Evolutionary conservation across 176 grass and related monocot genomes (phyloP), one percentile per base, ranked within the genome.

Genomic region (Oropetium thomaeum): DNA sequence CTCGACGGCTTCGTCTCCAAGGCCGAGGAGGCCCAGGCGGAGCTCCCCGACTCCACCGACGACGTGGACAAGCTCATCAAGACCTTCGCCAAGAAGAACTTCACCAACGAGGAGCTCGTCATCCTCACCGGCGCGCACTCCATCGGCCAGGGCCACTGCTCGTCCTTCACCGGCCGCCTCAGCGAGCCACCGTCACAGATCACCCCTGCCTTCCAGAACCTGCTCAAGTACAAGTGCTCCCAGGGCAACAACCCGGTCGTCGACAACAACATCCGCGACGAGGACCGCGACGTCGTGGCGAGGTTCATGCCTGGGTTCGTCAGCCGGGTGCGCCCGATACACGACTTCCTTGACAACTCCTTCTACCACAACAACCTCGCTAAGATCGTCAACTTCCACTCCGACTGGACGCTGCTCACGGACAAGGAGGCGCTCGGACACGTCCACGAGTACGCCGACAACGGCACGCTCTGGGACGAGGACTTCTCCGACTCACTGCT

Each of bases 51-150:
- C 15, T 82, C 89, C 10, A 26, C 49, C 20, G 27, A 77, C 42
- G 73, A 76, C 49, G 67, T 82, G 2, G 4, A 74, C 35, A 23
- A 69, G 68, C 74, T 85, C 15, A 61, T 83, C 58, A 39, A 40
- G 4, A 78, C 74, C 25, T 92, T 89, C 77, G 73, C 65, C 9
- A 65, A 13, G 34, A 92, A 91, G 79, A 79, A 87, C 38, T 86
- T 96, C 32, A 67, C 62, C 33, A 38, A 73, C 8, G 84, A 86
- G 83, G 86, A 96, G 76, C 81, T 96, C 13, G 86, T 85, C 63
- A 84, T 89, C 69, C 49, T 96, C 43, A 69, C 86, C 27, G 89
- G 86, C 8, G 92, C 92, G n/a, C 92, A 96, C 82, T 81, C 84
- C 67, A 86, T 96, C 55, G 89, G 89, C 70, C 39, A 58, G 13